Percentiles rank a stretch among this genome's conserved stretches.
These are phyloP conservation scores for Aspergillus fijiensis DNA, from an alignment of 2,329 filamentous ascomycete species.

Conservation along the genomic window DNA sequence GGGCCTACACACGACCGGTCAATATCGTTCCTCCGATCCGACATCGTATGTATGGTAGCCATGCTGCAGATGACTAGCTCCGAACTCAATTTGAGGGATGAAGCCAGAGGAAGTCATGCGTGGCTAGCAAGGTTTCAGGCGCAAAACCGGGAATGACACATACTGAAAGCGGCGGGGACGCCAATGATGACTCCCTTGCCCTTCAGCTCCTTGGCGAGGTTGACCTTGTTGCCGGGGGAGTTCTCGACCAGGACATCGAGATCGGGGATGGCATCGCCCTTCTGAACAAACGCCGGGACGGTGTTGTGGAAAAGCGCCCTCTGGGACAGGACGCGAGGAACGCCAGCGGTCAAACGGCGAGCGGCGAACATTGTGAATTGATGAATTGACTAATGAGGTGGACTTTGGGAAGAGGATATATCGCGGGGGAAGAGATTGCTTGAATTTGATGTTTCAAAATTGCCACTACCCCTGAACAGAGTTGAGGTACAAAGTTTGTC, in stretches of 20 bases:
- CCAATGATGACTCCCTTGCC: constrained; percentile 81
- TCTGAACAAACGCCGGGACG: constrained; percentile 58
- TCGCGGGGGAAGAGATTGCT: not conserved
- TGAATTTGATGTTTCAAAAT: too few relatives aligned
- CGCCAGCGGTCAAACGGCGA: constrained; percentile 34
- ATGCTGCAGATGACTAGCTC: not conserved
- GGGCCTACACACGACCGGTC: constrained; percentile 45
- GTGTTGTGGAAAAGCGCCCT: constrained; percentile 41
- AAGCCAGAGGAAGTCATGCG: not conserved
- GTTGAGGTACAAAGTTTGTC: not conserved
- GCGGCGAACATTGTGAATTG: constrained; percentile 37
- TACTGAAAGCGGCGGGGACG: constrained; percentile 75
- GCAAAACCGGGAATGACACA: constrained; percentile 24
- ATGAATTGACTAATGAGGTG: not conserved
- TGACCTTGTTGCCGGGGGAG: constrained; percentile 90
- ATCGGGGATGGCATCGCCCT: constrained; percentile 76
- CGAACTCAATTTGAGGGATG: not conserved
- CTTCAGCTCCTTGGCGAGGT: constrained; percentile 73
- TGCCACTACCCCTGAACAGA: not conserved
- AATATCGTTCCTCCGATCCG: not conserved
- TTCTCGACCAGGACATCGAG: constrained; percentile 76
- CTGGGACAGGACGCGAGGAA: constrained; percentile 33
- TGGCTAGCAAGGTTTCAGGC: not conserved
- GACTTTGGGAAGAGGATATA: not conserved
- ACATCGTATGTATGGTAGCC: not conserved